A percentile compares a stretch with the other conserved stretches of the same genome.
Evolutionary conservation across 2,329 filamentous ascomycete genomes (phyloP).

Genomic region (Neofusicoccum umdonicola): DNA sequence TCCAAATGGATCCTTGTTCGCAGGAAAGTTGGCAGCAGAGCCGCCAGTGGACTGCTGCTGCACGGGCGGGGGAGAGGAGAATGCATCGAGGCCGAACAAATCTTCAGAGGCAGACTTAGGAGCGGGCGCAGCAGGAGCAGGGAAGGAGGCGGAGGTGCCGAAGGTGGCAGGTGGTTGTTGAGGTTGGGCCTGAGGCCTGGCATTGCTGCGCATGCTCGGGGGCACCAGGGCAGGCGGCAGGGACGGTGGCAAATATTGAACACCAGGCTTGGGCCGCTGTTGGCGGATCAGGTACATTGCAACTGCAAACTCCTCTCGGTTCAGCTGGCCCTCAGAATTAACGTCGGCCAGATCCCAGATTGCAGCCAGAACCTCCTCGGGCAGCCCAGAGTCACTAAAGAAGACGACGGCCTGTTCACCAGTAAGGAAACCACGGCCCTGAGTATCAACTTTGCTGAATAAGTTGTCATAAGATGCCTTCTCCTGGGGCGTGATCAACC

Average conservation of each 20-base stretch:
- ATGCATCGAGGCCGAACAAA: conserved; percentile 84
- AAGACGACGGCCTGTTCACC: conserved; percentile 94
- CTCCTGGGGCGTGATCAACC: conserved; percentile 79
- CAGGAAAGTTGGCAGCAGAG: conserved; percentile 48
- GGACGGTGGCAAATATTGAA: conserved; percentile 67
- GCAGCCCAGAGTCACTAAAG: conserved; percentile 85
- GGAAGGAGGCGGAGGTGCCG: conserved; percentile 52
- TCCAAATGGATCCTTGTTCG: conserved; percentile 63
- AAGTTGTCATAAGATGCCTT: conserved; percentile 86
- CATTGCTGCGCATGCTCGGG: conserved; percentile 73
- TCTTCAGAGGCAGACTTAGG: conserved; percentile 86
- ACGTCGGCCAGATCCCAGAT: conserved; percentile 98
- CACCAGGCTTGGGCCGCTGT: conserved; percentile 68
- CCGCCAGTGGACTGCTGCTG: conserved; percentile 72
- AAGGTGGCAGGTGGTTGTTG: neutral
- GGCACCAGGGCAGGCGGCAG: conserved; percentile 81
- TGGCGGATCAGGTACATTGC: conserved; percentile 96
- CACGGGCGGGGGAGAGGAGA: conserved; percentile 49
- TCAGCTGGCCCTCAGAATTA: conserved; percentile 81
- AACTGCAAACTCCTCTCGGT: conserved; percentile 88
- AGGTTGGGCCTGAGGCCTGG: conserved; percentile 47
- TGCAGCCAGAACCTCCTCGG: conserved; percentile 84
- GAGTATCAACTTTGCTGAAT: conserved; percentile 79
- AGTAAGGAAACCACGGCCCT: conserved; percentile 77
- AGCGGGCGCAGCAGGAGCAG: conserved; percentile 41